Percentiles rank a stretch among this genome's conserved stretches.
Conservation (phyloP, 192 early-diverging fungal species). For the Coemansia sp. region DNA sequence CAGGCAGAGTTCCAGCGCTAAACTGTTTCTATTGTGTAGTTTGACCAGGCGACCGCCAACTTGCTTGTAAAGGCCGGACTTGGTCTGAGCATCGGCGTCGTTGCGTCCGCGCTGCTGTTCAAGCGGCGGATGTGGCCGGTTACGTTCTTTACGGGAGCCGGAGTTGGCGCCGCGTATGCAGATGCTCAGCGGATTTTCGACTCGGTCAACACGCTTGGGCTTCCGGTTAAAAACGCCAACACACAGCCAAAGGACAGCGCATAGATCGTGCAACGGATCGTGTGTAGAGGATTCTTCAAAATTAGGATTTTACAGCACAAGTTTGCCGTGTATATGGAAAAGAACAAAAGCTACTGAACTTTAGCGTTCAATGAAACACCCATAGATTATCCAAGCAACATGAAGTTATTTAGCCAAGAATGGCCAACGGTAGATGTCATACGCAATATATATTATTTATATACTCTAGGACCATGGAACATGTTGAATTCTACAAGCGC, state of each 20-base stretch:
- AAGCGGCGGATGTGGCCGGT: constrained; percentile 85
- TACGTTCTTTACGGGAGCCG: constrained; percentile 77
- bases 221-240: not conserved
- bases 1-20: not conserved
- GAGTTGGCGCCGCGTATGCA: constrained; percentile 78
- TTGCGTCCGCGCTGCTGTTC: constrained; percentile 84
- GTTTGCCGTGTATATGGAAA: no score
- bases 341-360: no score
- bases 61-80: constrained; percentile 77
- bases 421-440: no score
- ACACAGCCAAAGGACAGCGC: not conserved
- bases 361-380: no score
- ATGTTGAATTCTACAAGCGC: constrained; percentile 40
- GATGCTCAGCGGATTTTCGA: constrained; percentile 69
- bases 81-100: constrained; percentile 81
- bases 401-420: no score
- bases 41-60: constrained; percentile 83
- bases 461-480: constrained; percentile 12
- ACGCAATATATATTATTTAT: no score
- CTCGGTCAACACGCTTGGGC: constrained; percentile 41
- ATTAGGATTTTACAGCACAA: no score
- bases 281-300: no score
- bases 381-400: no score
- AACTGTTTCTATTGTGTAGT: constrained; percentile 57
- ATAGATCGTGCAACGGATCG: not conserved